phyloP scores from a whole-genome alignment of 331 rosid genomes.

The Arachis monticola region DNA sequence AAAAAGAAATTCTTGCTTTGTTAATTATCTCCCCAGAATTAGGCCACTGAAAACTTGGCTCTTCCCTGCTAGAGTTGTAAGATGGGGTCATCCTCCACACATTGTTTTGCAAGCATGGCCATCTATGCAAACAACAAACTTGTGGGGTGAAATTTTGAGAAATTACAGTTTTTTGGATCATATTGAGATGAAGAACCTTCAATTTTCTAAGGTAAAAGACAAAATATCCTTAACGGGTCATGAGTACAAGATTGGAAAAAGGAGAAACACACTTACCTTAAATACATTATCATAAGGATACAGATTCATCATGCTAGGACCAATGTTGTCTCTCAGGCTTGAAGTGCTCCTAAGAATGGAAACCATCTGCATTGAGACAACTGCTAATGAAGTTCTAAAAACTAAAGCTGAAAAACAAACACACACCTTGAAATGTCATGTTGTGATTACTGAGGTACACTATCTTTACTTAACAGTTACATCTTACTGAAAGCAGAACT shows the following conservation, averaged over 20 bases:
- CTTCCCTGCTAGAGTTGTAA: constrained; percentile 90
- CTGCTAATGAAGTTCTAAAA: constrained; percentile 20
- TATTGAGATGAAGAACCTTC: constrained; percentile 11
- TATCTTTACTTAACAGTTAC: neutral
- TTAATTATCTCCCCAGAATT: constrained; percentile 86
- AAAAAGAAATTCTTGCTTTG: constrained; percentile 23
- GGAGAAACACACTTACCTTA: constrained; percentile 63
- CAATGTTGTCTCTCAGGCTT: constrained; percentile 76
- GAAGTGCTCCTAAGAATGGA: constrained; percentile 79
- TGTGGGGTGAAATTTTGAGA: neutral
- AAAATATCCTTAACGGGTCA: too few species aligned
- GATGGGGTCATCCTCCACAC: constrained; percentile 92
- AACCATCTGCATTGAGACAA: constrained; percentile 74
- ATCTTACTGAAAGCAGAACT: constrained; percentile 42
- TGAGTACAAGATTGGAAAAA: neutral
- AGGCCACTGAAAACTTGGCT: constrained; percentile 99
- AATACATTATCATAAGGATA: constrained; percentile 93
- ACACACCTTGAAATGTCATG: neutral
- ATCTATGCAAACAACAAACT: constrained; percentile 45
- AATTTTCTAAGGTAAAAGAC: constrained; percentile 1
- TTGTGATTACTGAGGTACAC: neutral
- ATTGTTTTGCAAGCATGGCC: constrained; percentile 90
- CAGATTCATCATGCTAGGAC: constrained; percentile 86
- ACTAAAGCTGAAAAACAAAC: neutral
- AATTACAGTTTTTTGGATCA: neutral